A percentile compares a stretch with the other conserved stretches of the same genome.
These are phyloP conservation scores for Thuja plicata DNA, from an alignment of 83 land plant species.

Conservation along the genomic window DNA sequence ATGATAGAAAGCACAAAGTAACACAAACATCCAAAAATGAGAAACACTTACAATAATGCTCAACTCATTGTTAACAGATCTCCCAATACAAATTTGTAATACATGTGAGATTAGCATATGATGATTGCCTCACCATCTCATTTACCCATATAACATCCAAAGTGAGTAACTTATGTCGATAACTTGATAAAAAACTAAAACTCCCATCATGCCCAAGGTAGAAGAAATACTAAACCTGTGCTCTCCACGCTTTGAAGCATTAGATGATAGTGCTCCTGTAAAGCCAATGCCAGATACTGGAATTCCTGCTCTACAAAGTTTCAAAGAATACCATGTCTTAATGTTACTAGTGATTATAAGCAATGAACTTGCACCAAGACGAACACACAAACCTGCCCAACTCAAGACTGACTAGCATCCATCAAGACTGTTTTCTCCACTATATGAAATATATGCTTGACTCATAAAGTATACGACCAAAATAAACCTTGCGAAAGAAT, in stretches of 20 bases:
- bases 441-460: not conserved
- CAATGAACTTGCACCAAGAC: not conserved
- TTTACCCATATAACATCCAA: not conserved
- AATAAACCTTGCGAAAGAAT: not conserved
- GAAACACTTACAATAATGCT: not conserved
- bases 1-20: not conserved
- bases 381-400: not conserved
- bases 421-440: not conserved
- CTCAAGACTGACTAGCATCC: not conserved
- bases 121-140: not conserved
- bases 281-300: conserved; percentile 60
- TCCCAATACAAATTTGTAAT: not conserved
- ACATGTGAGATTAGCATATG: not conserved
- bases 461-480: not conserved
- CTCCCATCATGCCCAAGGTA: not conserved
- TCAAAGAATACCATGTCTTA: not conserved
- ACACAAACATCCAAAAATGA: not conserved
- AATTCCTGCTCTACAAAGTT: conserved; percentile 24
- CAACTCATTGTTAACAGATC: not conserved
- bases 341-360: not conserved
- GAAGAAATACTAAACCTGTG: conserved; percentile 45
- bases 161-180: not conserved
- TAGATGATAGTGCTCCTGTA: conserved; percentile 56
- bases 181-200: not conserved
- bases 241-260: conserved; percentile 55